Percentiles rank a stretch among this genome's conserved stretches.
Evolutionary conservation across 345 rosid genomes (phyloP).

Genomic region (Ceriops decandra): DNA sequence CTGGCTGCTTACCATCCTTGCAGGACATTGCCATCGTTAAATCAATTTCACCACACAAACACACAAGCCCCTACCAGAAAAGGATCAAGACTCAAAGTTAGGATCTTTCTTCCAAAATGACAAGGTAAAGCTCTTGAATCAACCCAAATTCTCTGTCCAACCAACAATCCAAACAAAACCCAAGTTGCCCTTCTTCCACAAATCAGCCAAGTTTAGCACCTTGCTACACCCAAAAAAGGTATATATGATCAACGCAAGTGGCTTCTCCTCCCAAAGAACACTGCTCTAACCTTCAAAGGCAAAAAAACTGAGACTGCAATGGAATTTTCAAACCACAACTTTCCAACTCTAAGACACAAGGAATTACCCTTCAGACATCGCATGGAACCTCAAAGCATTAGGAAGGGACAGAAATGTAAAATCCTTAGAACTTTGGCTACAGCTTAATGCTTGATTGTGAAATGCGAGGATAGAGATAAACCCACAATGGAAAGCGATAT

Average conservation of each 20-base stretch:
- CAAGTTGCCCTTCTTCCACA: neutral
- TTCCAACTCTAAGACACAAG: too few species aligned
- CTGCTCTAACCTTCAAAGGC: neutral
- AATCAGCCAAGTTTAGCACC: neutral
- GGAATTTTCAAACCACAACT: conserved; percentile 8
- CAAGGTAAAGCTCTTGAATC: neutral
- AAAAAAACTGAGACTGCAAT: neutral
- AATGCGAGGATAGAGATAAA: conserved; percentile 30
- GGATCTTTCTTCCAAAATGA: neutral
- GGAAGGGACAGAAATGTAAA: neutral
- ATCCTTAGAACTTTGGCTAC: conserved; percentile 10
- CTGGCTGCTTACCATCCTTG: conserved; percentile 73
- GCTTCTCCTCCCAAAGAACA: conserved; percentile 9
- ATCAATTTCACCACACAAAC: conserved; percentile 10
- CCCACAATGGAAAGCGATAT: conserved; percentile 38
- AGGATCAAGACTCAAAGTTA: neutral
- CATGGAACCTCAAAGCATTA: neutral
- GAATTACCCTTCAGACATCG: neutral
- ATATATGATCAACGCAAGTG: conserved; percentile 1
- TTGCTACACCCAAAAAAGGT: neutral
- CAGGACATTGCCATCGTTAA: conserved; percentile 81
- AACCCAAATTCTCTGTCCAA: neutral
- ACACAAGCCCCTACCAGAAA: neutral
- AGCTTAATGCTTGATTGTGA: conserved; percentile 20
- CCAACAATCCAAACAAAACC: conserved; percentile 6